Conservation (phyloP, 768 basidiomycete species). For the Sarcodon aspratus region DNA sequence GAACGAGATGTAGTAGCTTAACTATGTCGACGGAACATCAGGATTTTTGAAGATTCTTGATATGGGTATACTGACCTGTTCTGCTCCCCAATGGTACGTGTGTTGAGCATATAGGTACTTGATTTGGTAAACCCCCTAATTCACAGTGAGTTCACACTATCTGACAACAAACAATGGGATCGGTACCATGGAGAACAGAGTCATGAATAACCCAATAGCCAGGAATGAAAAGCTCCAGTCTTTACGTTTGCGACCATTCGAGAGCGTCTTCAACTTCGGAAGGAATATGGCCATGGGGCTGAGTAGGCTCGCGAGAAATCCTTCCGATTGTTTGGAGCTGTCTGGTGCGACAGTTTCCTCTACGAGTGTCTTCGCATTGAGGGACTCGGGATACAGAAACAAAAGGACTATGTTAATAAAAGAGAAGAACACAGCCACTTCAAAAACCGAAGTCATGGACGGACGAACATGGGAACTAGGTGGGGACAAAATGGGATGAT, state of each 20-base stretch:
- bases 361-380: slow-evolving; percentile 32
- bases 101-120: slow-evolving; percentile 76
- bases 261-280: slow-evolving; percentile 36
- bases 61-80: slow-evolving; percentile 26
- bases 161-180: background rate
- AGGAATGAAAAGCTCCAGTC: slow-evolving; percentile 72
- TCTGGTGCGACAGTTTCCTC: slow-evolving; percentile 19
- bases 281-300: slow-evolving; percentile 61
- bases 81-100: slow-evolving; percentile 56
- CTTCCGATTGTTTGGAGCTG: slow-evolving; percentile 8
- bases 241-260: slow-evolving; percentile 27
- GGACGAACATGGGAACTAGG: slow-evolving; percentile 17
- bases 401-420: slow-evolving; percentile 44
- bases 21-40: slow-evolving; percentile 16
- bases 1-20: slow-evolving; percentile 69
- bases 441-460: slow-evolving; percentile 41
- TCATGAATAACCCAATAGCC: slow-evolving; percentile 50
- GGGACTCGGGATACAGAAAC: slow-evolving; percentile 40
- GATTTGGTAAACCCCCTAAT: slow-evolving; percentile 55
- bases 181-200: slow-evolving; percentile 55
- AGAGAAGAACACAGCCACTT: slow-evolving; percentile 32
- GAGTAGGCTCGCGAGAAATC: slow-evolving; percentile 30
- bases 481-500: slow-evolving; percentile 26
- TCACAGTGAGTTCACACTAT: background rate
- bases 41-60: background rate